Base-by-base conservation (phyloP, 257 asterid species). In the Catharanthus roseus region DNA sequence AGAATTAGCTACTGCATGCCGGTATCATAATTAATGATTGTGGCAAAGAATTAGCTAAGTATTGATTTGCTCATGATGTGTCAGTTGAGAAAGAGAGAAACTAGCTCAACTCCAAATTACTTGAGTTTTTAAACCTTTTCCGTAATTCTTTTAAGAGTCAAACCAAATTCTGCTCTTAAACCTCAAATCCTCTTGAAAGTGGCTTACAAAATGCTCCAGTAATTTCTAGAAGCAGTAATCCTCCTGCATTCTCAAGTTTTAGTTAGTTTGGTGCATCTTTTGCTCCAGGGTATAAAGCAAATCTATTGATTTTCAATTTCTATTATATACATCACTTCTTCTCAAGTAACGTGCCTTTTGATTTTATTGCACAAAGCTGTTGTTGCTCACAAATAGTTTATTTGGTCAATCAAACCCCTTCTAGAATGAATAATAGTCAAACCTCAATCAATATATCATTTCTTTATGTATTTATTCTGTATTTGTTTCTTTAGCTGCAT, bases 71-170 rank as follows among this genome's bases (percentile, higher is more conserved):
- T 71, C 67, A 47, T 77, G 29, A 65, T 68, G 60, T 65, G 72
- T 75, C 91, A 93, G 80, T 89, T 75, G 96, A 93, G 29, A 84
- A 90, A 74, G 99, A 91, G 84, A 86, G 96, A 76, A 80, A 72
- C 82, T 69, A 84, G 71, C 69, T 89, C 28, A 86, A 79, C 73
- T 81, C 97, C 74, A 91, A 88, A 83, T 72, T 85, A 73, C 79
- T 50, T 70, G 97, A 93, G 78, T 91, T 89, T 75, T 90, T 91
- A 82, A 84, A 74, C 83, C 83, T 89, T 70, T 23, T 77, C 71
- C 87, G 79, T 67, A 86, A 85, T 65, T 87, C 93, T 75, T 69
- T 71, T 68, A 41, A 69, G 29, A 76, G 64, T 74, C 62, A 82
- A n/a, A 67, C 58, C 89, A 60, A 78, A 77, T 83, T 70, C 86